Percentiles rank a stretch among this genome's conserved stretches.
phyloP scores from a whole-genome alignment of 1,284 basidiomycete species.

The Pisolithus thermaeus region DNA sequence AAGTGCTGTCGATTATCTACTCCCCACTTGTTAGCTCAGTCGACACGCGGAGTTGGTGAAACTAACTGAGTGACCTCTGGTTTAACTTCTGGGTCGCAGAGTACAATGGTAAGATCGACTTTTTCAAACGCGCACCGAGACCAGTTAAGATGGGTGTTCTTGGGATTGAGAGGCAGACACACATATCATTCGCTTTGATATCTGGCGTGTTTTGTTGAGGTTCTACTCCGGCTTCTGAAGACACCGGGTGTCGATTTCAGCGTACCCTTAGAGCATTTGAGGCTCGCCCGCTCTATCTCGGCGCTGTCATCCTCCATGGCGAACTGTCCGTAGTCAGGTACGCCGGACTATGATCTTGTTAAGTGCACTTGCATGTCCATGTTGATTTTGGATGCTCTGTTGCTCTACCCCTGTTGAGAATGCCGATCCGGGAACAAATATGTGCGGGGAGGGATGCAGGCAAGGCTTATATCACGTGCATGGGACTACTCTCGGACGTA shows the following conservation, averaged over 20 bases:
- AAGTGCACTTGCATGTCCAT: not conserved
- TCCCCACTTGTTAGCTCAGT: constrained; percentile 5
- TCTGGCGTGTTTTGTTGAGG: constrained; percentile 74
- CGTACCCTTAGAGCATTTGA: not conserved
- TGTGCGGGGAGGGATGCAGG: too few relatives aligned
- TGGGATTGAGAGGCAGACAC: constrained; percentile 22
- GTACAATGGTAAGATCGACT: constrained; percentile 73
- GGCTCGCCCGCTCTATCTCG: constrained; percentile 65
- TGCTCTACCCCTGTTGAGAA: too few relatives aligned
- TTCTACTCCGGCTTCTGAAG: constrained; percentile 69
- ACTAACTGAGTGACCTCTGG: constrained; percentile 59
- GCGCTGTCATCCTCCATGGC: constrained; percentile 72
- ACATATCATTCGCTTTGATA: constrained; percentile 80
- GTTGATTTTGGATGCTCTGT: too few relatives aligned
- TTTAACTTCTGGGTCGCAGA: constrained; percentile 70
- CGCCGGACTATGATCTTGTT: not conserved
- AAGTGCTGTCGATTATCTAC: constrained; percentile 77
- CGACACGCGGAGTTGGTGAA: not conserved
- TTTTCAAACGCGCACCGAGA: constrained; percentile 74
- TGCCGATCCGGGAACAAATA: too few relatives aligned
- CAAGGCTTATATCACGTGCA: too few relatives aligned
- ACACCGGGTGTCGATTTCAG: not conserved
- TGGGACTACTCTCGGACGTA: too few relatives aligned
- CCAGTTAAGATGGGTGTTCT: constrained; percentile 65
- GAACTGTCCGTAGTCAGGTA: not conserved